Base-by-base conservation (phyloP, 257 asterid species). In the Phtheirospermum japonicum region DNA sequence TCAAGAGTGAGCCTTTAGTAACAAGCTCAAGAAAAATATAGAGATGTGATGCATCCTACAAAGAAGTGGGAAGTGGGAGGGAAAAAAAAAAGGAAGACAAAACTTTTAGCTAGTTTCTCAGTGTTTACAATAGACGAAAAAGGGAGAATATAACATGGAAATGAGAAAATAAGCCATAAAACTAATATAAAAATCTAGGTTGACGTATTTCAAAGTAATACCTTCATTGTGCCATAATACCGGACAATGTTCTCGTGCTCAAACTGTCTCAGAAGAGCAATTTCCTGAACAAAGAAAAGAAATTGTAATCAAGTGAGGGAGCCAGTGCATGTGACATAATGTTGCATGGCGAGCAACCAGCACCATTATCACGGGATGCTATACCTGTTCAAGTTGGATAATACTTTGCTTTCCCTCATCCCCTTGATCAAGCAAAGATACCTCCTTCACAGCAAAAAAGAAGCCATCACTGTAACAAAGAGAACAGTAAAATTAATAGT, bases 1-100 rank as follows among this genome's bases (percentile, higher is more conserved):
- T 79, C 67, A 66, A 49, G 63, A 70, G 79, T 54, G 80, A 88
- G 56, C 98, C 98, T 75, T 88, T 77, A 7, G 85, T 71, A 37
- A 88, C 92, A 13, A 91, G 85, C 92, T 71, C 75, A 59, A 71
- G 79, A 52, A 71, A 74, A 40, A 74, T 71, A 46, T 56, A 72
- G 58, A 68, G 80, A 50, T 68, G 71, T n/a, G 78, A 46, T 52
- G 75, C 96, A 74, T 75, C 95, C 98, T 90, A 78, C 68, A 73
- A 59, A 64, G 12, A 50, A 18, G 16, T 23, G 28, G 28, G 32
- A 39, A n/a, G n/a, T n/a, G n/a, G n/a, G n/a, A n/a, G n/a, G n/a
- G n/a, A n/a, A n/a, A n/a, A 2, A 3, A 42, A 9, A 42, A 12
- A 51, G 57, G 14, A 19, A 9, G 19, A 7, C 32, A 19, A 19